phyloP scores from a whole-genome alignment of 1,284 basidiomycete species.

The Leccinum fuscescens region DNA sequence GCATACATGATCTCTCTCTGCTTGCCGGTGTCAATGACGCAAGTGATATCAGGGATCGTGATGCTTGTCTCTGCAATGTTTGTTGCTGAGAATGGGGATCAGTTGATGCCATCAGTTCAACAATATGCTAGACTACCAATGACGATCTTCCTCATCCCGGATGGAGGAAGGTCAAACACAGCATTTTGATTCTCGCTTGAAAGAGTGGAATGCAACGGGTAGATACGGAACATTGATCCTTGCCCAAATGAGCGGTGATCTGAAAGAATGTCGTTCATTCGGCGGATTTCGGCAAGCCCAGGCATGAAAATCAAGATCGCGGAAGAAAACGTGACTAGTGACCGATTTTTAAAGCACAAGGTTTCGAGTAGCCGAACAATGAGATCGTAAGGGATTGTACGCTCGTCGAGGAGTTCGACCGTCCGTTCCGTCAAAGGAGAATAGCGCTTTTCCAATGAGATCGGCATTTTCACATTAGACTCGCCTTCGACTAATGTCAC shows the following conservation, averaged over 20 bases:
- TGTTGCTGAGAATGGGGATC: conserved; percentile 50
- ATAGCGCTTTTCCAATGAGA: conserved; percentile 72
- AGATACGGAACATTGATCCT: conserved; percentile 68
- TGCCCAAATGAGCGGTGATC: conserved; percentile 79
- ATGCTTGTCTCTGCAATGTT: conserved; percentile 89
- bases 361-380: conserved; percentile 84
- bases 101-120: conserved; percentile 67
- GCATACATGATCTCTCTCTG: conserved; percentile 86
- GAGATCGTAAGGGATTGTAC: conserved; percentile 89
- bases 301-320: conserved; percentile 95
- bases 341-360: conserved; percentile 74
- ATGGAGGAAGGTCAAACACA: conserved; percentile 86
- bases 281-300: conserved; percentile 89
- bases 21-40: conserved; percentile 95
- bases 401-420: conserved; percentile 86
- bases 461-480: conserved; percentile 39
- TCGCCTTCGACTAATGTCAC: conserved; percentile 30
- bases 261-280: conserved; percentile 78
- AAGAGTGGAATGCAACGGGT: conserved; percentile 89
- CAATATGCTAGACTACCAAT: conserved; percentile 53
- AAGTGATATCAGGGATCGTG: conserved; percentile 97
- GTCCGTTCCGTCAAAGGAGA: conserved; percentile 74
- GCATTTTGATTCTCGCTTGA: conserved; percentile 88
- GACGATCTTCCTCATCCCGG: conserved; percentile 86
- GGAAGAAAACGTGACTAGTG: conserved; percentile 62